Conservation (phyloP, 1,284 basidiomycete species). For the Sutorius eximius region DNA sequence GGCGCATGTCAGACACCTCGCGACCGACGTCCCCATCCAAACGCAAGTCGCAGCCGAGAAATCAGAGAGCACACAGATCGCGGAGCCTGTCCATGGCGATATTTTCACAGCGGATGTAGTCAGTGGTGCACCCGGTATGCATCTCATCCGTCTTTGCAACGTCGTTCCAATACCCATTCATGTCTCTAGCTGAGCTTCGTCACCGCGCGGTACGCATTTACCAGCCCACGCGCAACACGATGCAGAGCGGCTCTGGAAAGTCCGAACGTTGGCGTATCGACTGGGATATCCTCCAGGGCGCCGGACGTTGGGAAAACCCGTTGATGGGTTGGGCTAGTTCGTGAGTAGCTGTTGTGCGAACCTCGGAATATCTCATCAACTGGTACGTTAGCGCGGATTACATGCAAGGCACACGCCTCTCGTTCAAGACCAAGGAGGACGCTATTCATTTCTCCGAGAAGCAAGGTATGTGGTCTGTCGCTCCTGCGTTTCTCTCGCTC, state of each 20-base stretch:
- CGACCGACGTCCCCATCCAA: constrained; percentile 21
- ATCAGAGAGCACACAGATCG: constrained; percentile 32
- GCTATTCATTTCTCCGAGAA: constrained; percentile 94
- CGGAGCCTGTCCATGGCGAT: constrained; percentile 48
- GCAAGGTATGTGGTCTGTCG: constrained; percentile 58
- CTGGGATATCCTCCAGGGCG: constrained; percentile 88
- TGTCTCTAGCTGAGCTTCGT: constrained; percentile 69
- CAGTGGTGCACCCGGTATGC: constrained; percentile 76
- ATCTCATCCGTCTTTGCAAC: background rate
- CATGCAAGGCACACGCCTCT: constrained; percentile 89
- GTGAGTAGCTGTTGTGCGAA: constrained; percentile 48
- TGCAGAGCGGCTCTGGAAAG: constrained; percentile 91
- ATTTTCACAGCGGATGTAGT: constrained; percentile 72
- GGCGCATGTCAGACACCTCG: constrained; percentile 19
- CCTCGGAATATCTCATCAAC: background rate
- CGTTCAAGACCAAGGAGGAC: constrained; percentile 89
- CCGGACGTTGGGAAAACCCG: constrained; percentile 97
- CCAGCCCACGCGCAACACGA: constrained; percentile 92
- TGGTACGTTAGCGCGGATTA: constrained; percentile 80
- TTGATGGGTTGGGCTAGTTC: constrained; percentile 96
- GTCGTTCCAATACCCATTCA: background rate
- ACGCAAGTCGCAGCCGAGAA: constrained; percentile 27
- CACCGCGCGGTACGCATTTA: constrained; percentile 91
- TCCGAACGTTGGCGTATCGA: constrained; percentile 92
- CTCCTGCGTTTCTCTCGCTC: background rate